Conservation (phyloP, 2,329 filamentous ascomycete genomes). For the Verticillium albo-atrum region DNA sequence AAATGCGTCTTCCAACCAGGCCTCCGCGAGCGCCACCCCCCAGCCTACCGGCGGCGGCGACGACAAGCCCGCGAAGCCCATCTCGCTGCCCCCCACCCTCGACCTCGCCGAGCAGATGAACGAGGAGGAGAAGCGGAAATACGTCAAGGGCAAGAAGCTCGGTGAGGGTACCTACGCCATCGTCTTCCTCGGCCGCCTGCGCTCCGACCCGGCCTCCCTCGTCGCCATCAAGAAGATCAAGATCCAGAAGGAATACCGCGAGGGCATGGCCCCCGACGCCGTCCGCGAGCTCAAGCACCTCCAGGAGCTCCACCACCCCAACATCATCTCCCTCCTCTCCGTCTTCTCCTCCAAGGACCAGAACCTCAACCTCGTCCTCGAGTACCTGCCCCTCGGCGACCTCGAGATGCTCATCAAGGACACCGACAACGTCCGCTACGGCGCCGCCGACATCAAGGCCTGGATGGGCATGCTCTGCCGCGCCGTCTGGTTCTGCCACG, state of each 20-base stretch:
- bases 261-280: conserved; percentile 91
- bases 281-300: conserved; percentile 95
- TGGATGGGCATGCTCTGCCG: conserved; percentile 98
- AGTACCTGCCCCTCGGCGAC: conserved; percentile 90
- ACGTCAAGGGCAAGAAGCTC: conserved; percentile 89
- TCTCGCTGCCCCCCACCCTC: conserved; percentile 33
- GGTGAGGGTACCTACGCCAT: conserved; percentile 97
- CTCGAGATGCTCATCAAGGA: conserved; percentile 93
- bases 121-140: conserved; percentile 78
- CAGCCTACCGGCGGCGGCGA: conserved; percentile 16
- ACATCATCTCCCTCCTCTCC: conserved; percentile 88
- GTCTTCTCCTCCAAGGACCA: conserved; percentile 96
- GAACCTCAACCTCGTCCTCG: conserved; percentile 92
- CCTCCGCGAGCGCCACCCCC: conserved; percentile 42
- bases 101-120: conserved; percentile 78
- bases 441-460: conserved; percentile 86
- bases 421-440: conserved; percentile 71
- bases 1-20: conserved; percentile 30
- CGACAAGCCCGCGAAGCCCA: conserved; percentile 5
- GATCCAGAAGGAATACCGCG: conserved; percentile 76
- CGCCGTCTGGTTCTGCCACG: conserved; percentile 94
- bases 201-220: conserved; percentile 63
- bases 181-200: conserved; percentile 84
- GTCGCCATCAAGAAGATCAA: conserved; percentile 96
- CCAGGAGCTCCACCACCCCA: conserved; percentile 89